phyloP scores from a whole-genome alignment of 768 basidiomycete genomes.

The Tylopilus subfusipes region DNA sequence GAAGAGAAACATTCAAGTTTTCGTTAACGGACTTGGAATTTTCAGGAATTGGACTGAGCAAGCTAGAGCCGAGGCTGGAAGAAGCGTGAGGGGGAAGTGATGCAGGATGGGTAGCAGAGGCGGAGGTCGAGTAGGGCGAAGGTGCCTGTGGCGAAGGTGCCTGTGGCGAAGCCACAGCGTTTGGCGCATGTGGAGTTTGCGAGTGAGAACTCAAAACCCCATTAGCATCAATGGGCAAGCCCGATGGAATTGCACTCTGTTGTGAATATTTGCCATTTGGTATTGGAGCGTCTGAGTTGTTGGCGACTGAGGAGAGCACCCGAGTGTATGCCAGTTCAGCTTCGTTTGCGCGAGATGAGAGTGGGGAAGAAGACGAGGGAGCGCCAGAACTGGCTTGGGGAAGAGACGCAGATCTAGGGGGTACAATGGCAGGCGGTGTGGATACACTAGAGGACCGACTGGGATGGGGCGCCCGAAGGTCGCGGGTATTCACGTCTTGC shows the following conservation, averaged over 20 bases:
- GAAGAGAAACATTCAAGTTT: slow-evolving; percentile 66
- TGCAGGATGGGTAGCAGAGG: slow-evolving; percentile 16
- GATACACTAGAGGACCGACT: neutral
- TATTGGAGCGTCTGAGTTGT: neutral
- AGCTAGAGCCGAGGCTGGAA: slow-evolving; percentile 14
- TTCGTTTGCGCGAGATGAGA: slow-evolving; percentile 23
- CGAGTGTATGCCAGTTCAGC: slow-evolving; percentile 6
- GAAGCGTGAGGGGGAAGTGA: slow-evolving; percentile 20
- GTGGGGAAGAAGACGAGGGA: slow-evolving; percentile 5
- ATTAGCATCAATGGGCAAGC: neutral
- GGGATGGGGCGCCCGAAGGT: slow-evolving; percentile 4
- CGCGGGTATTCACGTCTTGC: slow-evolving; percentile 11
- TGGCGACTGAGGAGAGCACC: slow-evolving; percentile 1
- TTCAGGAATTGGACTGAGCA: slow-evolving; percentile 29
- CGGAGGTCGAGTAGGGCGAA: slow-evolving; percentile 5
- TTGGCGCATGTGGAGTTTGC: slow-evolving; percentile 21
- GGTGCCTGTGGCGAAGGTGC: slow-evolving; percentile 9
- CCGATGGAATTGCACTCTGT: neutral
- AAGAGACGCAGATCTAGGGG: slow-evolving; percentile 23
- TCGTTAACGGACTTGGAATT: slow-evolving; percentile 44
- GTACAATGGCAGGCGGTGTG: slow-evolving; percentile 14
- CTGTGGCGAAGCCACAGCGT: slow-evolving; percentile 16
- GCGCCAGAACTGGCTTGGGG: slow-evolving; percentile 8
- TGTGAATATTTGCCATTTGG: slow-evolving; percentile 8
- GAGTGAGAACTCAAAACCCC: slow-evolving; percentile 1